Evolutionary conservation across 2,329 filamentous ascomycete genomes (phyloP), one percentile per base, ranked within the genome.

Genomic region (Pleomassaria siparia): DNA sequence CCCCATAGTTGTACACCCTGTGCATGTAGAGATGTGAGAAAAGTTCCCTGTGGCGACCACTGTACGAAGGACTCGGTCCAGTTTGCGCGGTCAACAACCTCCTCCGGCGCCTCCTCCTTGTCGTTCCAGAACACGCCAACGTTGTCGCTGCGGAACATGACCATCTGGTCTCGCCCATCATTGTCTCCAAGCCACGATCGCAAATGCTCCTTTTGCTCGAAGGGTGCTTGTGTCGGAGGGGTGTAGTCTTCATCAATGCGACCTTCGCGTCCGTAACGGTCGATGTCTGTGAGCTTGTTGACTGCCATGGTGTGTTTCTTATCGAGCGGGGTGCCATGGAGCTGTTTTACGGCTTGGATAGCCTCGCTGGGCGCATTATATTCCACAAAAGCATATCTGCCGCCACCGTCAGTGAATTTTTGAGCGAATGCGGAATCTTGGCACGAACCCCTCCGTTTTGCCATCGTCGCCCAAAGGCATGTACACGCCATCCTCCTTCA

Each of bases 101-200:
- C 84, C 73, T 99, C 94, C 4, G 92, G 91, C 18, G 80, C 74
- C 51, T 96, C 91, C 74, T 88, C 92, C 76, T 95, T 94, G 79
- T 95, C 95, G 78, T 97, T 97, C 92, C 92, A 99, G 80, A 88
- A 96, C 5, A 99, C 88, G 50, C 91, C 91, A 29, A 99, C 94
- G 54, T 86, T 87, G 44, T 99, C 94, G 59, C 86, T 88, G 44
- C 89, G 86, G 79, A 88, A 96, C 83, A 97, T 91, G 71, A 89
- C 89, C 64, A 97, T 94, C 77, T 99, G 92, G 70, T 99, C 94
- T 53, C 94, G 86, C 58, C 90, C 90, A 59, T 90, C 90, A 49
- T 86, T 79, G 67, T 99, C 94, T 57, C 87, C 88, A 63, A 99
- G 79, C 86, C 91, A 99, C 71, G 89, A 97, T 69, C 91, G 84